These are phyloP conservation scores for Dioscorea dumetorum DNA, from an alignment of 106 monocot species.

Conservation along the genomic window DNA sequence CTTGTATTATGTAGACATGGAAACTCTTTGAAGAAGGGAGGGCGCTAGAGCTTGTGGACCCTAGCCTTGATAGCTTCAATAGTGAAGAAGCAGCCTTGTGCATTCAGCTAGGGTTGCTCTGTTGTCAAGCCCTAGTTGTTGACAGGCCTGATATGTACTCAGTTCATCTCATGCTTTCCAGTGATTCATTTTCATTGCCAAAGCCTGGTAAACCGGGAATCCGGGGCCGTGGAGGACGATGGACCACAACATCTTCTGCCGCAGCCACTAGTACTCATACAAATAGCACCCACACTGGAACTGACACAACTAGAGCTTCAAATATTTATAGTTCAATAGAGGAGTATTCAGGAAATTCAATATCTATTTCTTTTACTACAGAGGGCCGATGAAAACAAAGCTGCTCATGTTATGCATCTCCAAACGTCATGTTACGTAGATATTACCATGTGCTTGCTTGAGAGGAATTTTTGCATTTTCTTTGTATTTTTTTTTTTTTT, in stretches of 20 bases:
- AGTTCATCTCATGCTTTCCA: conserved; percentile 52
- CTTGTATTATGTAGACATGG: conserved; percentile 39
- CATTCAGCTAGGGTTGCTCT: conserved; percentile 57
- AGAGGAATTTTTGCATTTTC: background rate
- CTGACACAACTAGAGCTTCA: conserved; percentile 17
- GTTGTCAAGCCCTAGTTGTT: conserved; percentile 47
- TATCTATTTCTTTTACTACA: conserved; percentile 49
- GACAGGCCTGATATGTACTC: conserved; percentile 61
- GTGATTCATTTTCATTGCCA: conserved; percentile 49
- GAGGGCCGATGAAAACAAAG: conserved; percentile 37
- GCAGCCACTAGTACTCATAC: conserved; percentile 7
- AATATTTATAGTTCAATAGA: conserved; percentile 11
- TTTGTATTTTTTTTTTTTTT: background rate
- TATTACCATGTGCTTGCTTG: background rate
- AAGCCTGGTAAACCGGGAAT: conserved; percentile 55
- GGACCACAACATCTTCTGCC: conserved; percentile 12
- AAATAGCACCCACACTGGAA: conserved; percentile 7
- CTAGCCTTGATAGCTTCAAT: conserved; percentile 19
- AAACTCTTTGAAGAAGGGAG: conserved; percentile 38
- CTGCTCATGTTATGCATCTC: background rate
- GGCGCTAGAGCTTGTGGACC: conserved; percentile 41
- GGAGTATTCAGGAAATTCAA: conserved; percentile 55
- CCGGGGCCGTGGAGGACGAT: conserved; percentile 33
- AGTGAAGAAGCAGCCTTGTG: conserved; percentile 38
- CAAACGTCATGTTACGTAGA: background rate